Evolutionary conservation across 495 filamentous ascomycete species (phyloP).

Genomic region (Trichoderma gamsii): DNA sequence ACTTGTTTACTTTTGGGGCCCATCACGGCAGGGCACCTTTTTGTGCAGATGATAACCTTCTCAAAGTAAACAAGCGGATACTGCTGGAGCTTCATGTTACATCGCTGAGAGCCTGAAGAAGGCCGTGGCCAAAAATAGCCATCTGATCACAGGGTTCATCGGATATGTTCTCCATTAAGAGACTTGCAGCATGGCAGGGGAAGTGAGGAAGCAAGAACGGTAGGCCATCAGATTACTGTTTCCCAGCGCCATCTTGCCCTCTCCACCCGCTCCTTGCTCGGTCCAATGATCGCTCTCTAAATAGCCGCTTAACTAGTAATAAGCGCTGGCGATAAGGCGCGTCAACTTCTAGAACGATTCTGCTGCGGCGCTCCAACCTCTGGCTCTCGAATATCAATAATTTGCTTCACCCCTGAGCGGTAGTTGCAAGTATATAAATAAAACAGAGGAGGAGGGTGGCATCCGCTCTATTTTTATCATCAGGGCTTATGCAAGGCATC

Average conservation of each 20-base stretch:
- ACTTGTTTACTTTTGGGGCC: too few species aligned
- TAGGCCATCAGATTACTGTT: not conserved
- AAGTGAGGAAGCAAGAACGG: not conserved
- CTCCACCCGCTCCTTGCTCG: not conserved
- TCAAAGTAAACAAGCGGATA: too few species aligned
- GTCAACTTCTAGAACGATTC: constrained; percentile 12
- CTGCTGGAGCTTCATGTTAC: not conserved
- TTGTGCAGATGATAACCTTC: too few species aligned
- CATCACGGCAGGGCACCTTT: too few species aligned
- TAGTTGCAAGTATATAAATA: not conserved
- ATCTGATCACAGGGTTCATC: not conserved
- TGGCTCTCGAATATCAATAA: not conserved
- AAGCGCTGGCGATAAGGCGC: constrained; percentile 1
- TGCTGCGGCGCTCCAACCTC: not conserved
- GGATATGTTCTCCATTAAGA: not conserved
- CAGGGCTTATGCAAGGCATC: constrained; percentile 9
- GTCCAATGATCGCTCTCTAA: not conserved
- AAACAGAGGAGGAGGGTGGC: not conserved
- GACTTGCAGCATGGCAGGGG: not conserved
- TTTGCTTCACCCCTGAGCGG: not conserved
- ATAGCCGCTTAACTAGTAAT: constrained; percentile 2
- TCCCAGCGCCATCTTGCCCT: not conserved
- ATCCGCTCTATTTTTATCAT: constrained; percentile 7
- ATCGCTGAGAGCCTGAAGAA: not conserved
- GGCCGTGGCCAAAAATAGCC: not conserved